These are phyloP conservation scores for Colletotrichum incanum DNA, from an alignment of 2,329 filamentous ascomycete species.

Conservation along the genomic window DNA sequence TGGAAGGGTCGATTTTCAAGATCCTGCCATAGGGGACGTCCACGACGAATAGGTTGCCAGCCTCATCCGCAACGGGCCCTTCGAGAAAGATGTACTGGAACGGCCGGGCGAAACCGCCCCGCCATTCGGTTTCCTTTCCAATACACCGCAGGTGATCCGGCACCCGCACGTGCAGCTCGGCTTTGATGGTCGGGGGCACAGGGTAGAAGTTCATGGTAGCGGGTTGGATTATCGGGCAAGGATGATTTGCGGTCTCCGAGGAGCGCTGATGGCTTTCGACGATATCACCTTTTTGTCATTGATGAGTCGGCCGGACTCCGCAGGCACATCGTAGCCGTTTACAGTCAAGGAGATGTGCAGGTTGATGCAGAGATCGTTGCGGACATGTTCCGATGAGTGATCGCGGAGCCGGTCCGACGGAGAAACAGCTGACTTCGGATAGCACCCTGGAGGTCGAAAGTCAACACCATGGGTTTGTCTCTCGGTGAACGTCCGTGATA, in stretches of 20 bases:
- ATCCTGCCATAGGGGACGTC: conserved; percentile 59
- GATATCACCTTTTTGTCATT: background rate
- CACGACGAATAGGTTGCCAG: conserved; percentile 55
- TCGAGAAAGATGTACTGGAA: conserved; percentile 60
- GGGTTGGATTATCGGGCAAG: background rate
- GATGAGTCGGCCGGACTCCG: background rate
- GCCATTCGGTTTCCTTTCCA: conserved; percentile 55
- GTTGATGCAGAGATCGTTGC: background rate
- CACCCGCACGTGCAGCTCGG: conserved; percentile 54
- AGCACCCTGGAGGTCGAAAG: background rate
- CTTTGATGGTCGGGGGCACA: conserved; percentile 51
- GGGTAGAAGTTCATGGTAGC: conserved; percentile 55
- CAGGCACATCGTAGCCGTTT: background rate
- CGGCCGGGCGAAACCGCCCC: conserved; percentile 52
- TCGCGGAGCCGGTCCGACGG: background rate
- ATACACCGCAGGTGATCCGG: conserved; percentile 54
- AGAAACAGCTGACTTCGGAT: background rate
- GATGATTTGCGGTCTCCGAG: background rate
- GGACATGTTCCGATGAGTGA: background rate
- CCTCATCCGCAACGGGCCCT: conserved; percentile 52
- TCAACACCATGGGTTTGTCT: background rate
- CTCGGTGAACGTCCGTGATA: background rate
- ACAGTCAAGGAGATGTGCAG: background rate
- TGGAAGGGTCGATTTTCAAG: conserved; percentile 51
- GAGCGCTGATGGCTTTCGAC: background rate